phyloP scores from a whole-genome alignment of 208 protist genomes.

The Balamuthia mandrillaris region DNA sequence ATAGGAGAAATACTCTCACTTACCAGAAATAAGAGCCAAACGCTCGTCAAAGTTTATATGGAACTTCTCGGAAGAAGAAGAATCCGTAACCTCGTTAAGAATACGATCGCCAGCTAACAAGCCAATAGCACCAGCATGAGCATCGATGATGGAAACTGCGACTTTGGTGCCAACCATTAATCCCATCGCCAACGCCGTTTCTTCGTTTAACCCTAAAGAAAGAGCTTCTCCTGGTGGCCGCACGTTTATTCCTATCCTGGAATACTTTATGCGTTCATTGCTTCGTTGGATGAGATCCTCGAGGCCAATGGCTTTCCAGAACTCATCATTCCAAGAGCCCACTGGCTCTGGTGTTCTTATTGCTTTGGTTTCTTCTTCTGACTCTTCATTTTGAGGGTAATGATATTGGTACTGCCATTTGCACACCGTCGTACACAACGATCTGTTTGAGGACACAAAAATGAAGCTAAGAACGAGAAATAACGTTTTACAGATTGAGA shows the following conservation, averaged over 20 bases:
- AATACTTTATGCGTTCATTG: too few species aligned
- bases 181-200: too few species aligned
- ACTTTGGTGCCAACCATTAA: not conserved
- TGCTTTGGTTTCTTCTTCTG: too few species aligned
- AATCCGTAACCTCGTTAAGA: not conserved
- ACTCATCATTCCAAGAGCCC: too few species aligned
- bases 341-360: too few species aligned
- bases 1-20: too few species aligned
- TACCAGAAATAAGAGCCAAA: too few species aligned
- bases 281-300: too few species aligned
- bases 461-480: not conserved
- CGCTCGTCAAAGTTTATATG: too few species aligned
- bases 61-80: not conserved
- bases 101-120: not conserved
- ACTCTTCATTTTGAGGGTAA: not conserved
- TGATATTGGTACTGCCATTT: not conserved
- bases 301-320: too few species aligned
- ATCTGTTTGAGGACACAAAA: not conserved
- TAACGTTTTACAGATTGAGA: too few species aligned
- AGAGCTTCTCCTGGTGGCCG: not conserved
- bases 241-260: not conserved
- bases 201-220: too few species aligned
- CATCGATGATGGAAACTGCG: not conserved
- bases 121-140: not conserved
- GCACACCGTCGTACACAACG: not conserved